Evolutionary conservation across 2,329 filamentous ascomycete genomes (phyloP).

Genomic region (Ceratocystiopsis minuta): DNA sequence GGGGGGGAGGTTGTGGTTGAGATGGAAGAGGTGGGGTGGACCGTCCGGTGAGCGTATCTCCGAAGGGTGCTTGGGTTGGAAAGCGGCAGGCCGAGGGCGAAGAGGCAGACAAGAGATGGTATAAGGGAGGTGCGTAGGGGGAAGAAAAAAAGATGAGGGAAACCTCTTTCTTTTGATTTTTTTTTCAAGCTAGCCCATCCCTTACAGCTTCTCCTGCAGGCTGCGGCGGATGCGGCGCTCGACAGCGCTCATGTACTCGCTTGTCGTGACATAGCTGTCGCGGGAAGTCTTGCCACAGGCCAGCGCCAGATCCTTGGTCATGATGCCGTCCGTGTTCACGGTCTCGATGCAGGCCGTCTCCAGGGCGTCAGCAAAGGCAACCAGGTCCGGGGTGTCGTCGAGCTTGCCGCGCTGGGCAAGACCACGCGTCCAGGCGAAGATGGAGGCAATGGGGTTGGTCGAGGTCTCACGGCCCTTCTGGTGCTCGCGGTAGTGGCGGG

Average conservation of each 20-base stretch:
- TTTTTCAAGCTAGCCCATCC: neutral
- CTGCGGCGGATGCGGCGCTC: slow-evolving; percentile 73
- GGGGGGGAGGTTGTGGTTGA: no score
- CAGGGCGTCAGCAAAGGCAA: slow-evolving; percentile 77
- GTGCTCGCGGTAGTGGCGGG: slow-evolving; percentile 95
- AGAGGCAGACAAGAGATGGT: no score
- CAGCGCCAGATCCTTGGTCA: slow-evolving; percentile 98
- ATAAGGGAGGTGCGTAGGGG: no score
- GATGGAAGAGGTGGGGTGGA: no score
- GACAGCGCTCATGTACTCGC: slow-evolving; percentile 80
- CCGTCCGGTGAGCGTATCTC: no score
- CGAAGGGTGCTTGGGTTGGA: no score
- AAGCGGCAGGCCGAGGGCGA: no score
- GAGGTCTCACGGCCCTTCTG: slow-evolving; percentile 95
- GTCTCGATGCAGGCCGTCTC: slow-evolving; percentile 91
- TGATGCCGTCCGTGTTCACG: slow-evolving; percentile 83
- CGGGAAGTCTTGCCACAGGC: slow-evolving; percentile 76
- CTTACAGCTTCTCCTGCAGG: slow-evolving; percentile 59
- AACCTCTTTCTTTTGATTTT: neutral
- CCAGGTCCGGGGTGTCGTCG: slow-evolving; percentile 79
- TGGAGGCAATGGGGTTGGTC: slow-evolving; percentile 96
- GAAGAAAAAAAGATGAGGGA: no score
- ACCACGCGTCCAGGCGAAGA: slow-evolving; percentile 97
- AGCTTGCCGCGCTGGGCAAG: slow-evolving; percentile 84
- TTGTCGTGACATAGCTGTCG: slow-evolving; percentile 77